Evolutionary conservation across 768 basidiomycete species (phyloP).

Genomic region (Pulveroboletus sp.): DNA sequence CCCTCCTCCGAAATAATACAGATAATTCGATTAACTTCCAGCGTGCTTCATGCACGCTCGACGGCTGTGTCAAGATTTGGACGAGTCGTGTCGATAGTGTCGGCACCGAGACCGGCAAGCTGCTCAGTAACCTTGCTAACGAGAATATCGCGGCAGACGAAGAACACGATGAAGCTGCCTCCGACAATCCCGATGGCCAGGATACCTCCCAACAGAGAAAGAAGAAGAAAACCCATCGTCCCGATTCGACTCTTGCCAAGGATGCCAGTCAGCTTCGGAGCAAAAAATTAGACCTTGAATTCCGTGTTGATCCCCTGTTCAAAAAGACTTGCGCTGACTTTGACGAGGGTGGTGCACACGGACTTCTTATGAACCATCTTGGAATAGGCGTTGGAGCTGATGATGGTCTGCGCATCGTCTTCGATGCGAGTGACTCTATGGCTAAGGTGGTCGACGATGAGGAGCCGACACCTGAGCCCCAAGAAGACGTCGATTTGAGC

Average conservation of each 20-base stretch:
- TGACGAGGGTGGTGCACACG: slow-evolving; percentile 96
- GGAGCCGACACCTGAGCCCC: slow-evolving; percentile 57
- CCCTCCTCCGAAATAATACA: slow-evolving; percentile 82
- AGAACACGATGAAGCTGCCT: slow-evolving; percentile 57
- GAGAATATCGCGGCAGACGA: slow-evolving; percentile 56
- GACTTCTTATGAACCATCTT: slow-evolving; percentile 95
- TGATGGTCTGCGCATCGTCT: slow-evolving; percentile 83
- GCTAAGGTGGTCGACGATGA: slow-evolving; percentile 74
- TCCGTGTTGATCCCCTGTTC: slow-evolving; percentile 94
- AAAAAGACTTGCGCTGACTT: slow-evolving; percentile 98
- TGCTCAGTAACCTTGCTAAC: slow-evolving; percentile 80
- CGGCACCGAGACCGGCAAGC: slow-evolving; percentile 92
- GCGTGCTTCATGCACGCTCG: slow-evolving; percentile 94
- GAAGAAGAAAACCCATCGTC: slow-evolving; percentile 63
- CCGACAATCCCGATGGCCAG: slow-evolving; percentile 59
- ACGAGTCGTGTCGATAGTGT: slow-evolving; percentile 96
- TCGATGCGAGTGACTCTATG: slow-evolving; percentile 92
- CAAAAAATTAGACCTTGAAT: slow-evolving; percentile 95
- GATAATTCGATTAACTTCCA: slow-evolving; percentile 99
- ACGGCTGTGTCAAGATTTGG: slow-evolving; percentile 99
- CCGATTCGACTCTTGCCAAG: slow-evolving; percentile 87
- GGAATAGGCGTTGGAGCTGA: slow-evolving; percentile 72
- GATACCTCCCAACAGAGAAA: slow-evolving; percentile 53
- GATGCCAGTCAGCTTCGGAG: slow-evolving; percentile 72
- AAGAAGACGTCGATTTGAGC: slow-evolving; percentile 61